phyloP scores from a whole-genome alignment of 108 stramenopile genomes.

The Cyclotella kingstonii region DNA sequence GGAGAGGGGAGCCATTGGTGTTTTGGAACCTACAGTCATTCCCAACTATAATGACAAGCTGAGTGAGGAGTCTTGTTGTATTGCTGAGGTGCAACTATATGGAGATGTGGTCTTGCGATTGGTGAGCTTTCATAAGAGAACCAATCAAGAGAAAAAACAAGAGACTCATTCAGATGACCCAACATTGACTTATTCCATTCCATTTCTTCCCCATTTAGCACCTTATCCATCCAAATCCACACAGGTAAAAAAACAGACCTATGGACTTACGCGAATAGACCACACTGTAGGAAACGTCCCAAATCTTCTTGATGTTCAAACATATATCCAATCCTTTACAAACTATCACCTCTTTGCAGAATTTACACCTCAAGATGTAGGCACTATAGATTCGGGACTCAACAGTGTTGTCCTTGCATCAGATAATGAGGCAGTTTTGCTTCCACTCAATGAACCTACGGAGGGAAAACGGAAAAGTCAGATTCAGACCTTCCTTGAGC shows the following conservation, averaged over 20 bases:
- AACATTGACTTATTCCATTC: conserved; percentile 1
- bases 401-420: conserved; percentile 81
- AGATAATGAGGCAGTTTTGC: conserved; percentile 60
- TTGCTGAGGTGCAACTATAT: conserved; percentile 57
- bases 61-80: conserved; percentile 31
- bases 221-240: conserved; percentile 30
- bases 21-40: conserved; percentile 52
- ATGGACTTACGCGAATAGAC: conserved; percentile 56
- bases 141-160: neutral
- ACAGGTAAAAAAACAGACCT: conserved; percentile 18
- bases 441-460: conserved; percentile 87
- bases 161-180: neutral
- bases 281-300: conserved; percentile 79
- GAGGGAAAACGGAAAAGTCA: conserved; percentile 67
- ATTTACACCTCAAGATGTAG: conserved; percentile 83
- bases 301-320: conserved; percentile 40
- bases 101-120: conserved; percentile 67
- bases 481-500: conserved; percentile 84
- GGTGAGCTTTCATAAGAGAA: conserved; percentile 29
- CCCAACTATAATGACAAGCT: conserved; percentile 19
- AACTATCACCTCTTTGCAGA: conserved; percentile 87
- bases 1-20: conserved; percentile 46
- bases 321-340: conserved; percentile 56
- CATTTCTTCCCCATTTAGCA: conserved; percentile 61
- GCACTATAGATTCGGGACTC: conserved; percentile 82